phyloP scores from a whole-genome alignment of 352 stramenopile genomes.

The Phytophthora sp. region DNA sequence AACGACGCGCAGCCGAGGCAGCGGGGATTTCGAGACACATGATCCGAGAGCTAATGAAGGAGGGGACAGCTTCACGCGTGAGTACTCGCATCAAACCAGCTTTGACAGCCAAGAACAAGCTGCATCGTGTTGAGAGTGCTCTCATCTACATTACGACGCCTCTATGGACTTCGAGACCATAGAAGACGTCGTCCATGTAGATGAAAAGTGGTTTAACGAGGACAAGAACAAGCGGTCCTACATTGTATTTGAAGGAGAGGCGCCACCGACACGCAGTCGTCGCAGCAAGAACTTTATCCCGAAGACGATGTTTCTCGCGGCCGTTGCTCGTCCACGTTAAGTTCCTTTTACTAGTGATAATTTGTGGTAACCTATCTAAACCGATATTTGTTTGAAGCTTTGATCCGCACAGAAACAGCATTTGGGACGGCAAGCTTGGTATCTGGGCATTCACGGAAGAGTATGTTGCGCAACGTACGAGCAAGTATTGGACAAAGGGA shows the following conservation, averaged over 20 bases:
- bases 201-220: background rate
- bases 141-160: background rate
- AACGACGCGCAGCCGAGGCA: background rate
- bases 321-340: background rate
- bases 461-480: too few species aligned
- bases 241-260: background rate
- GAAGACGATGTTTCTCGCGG: too few species aligned
- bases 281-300: background rate
- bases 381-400: conserved; percentile 1
- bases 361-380: background rate
- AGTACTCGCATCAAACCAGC: background rate
- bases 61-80: background rate
- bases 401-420: background rate
- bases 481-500: too few species aligned
- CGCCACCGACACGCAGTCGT: background rate
- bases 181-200: background rate
- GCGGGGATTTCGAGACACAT: background rate
- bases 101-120: background rate
- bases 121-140: background rate
- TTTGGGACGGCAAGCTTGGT: too few species aligned
- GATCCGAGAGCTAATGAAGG: background rate
- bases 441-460: too few species aligned
- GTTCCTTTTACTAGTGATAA: background rate
- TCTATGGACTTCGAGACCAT: background rate
- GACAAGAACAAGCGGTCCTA: background rate